phyloP scores from a whole-genome alignment of 1,139 yeast genomes.

The Diutina neorugosa region DNA sequence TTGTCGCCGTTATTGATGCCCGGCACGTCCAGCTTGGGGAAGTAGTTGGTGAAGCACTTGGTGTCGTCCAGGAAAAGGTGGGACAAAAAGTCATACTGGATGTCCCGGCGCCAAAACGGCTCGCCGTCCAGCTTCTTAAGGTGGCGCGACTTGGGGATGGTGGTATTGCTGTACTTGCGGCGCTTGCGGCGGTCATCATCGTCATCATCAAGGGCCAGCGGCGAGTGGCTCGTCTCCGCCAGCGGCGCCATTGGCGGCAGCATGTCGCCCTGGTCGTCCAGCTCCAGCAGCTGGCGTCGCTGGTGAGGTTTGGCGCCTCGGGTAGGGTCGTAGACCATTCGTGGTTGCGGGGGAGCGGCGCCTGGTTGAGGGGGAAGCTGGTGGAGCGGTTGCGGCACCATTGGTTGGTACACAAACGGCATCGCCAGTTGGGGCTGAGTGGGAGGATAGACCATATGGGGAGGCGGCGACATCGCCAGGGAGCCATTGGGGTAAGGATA shows the following conservation, averaged over 20 bases:
- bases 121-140: slow-evolving; percentile 87
- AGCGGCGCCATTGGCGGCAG: background rate
- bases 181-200: background rate
- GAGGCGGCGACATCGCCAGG: background rate
- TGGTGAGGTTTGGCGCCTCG: background rate
- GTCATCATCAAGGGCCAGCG: background rate
- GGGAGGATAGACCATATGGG: background rate
- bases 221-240: background rate
- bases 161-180: background rate
- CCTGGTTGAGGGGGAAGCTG: background rate
- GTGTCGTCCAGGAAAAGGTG: slow-evolving; percentile 51
- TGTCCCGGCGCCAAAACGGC: slow-evolving; percentile 80
- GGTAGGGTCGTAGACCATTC: too few species aligned
- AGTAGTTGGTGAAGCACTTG: slow-evolving; percentile 57
- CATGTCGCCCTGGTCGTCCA: background rate
- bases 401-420: background rate
- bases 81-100: slow-evolving; percentile 70
- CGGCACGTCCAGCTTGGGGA: slow-evolving; percentile 22
- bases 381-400: background rate
- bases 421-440: background rate
- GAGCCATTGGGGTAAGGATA: background rate
- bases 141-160: slow-evolving; percentile 20
- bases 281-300: background rate
- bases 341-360: background rate
- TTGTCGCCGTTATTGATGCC: slow-evolving; percentile 31